Evolutionary conservation across 352 stramenopile genomes (phyloP), one percentile per base, ranked within the genome.

Genomic region (Peronospora tabacina): DNA sequence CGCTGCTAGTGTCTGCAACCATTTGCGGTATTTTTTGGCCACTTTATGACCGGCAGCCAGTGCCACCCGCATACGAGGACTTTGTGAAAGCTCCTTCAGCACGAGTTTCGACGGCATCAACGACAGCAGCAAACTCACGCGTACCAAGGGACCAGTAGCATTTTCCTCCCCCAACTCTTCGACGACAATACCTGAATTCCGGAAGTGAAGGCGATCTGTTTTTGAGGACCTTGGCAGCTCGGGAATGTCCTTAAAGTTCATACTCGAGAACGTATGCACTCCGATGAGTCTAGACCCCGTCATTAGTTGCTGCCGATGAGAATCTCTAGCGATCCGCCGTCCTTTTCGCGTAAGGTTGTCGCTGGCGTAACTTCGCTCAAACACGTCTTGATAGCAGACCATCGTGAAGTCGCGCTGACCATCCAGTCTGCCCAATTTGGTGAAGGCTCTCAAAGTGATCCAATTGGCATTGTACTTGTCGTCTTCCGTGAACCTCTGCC

Each of bases 191-290:
- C 74, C 74, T 15, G 74, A 72, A 51, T 76, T 82, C n/a, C 70
- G 72, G 16, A 79, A 67, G 50, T 85, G 74, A 13, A 79, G 46
- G 0, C 74, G 70, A 16, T 75, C 57, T 30, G 72, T 81, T 40
- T 71, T 68, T 12, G 60, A 67, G 5, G 35, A 61, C 41, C 66
- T 68, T 5, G 74, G 74, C 42, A 82, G 57, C 36, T 73, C 58
- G 0, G 74, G 74, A 15, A 85, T 69, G 38, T 83, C 72, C 43
- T 69, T 70, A 24, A 85, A 85, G 54, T 83, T 83, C 58, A 85
- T 74, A 36, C 70, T 82, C 10, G 67, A 68, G 30, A 82, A 52
- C 20, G 63, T 70, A 52, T 85, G 72, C 9, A 85, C 69, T 20
- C 74, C 74, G 9, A 85, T 49, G 17, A 85, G 45, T 38, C 49